Conservation (phyloP, 2,329 filamentous ascomycete genomes). For the Neurospora sp. region DNA sequence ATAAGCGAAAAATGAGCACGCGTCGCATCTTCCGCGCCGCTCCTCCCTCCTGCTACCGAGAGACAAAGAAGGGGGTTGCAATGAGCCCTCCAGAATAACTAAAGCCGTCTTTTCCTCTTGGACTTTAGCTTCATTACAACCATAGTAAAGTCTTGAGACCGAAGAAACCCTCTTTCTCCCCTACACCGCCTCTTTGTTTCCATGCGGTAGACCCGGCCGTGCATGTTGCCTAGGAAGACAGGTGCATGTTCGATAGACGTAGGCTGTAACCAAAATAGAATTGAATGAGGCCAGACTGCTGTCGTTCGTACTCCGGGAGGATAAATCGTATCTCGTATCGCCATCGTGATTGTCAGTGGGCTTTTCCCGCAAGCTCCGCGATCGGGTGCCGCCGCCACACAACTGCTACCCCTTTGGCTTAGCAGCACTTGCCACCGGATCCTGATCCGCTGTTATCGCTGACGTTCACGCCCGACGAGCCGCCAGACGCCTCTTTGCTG, state of each 20-base stretch:
- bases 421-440: slow-evolving; percentile 68
- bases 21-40: background rate
- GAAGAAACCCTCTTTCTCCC: background rate
- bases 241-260: background rate
- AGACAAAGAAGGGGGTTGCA: background rate
- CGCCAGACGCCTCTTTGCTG: slow-evolving; percentile 57
- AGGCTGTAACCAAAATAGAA: background rate
- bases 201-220: background rate
- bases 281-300: background rate
- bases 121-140: background rate
- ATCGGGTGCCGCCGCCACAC: background rate
- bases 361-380: background rate
- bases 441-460: slow-evolving; percentile 49
- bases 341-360: background rate
- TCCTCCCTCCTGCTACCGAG: background rate
- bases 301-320: background rate
- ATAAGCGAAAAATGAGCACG: background rate
- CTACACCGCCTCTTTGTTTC: background rate
- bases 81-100: background rate
- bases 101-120: background rate
- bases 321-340: background rate
- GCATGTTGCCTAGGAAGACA: background rate
- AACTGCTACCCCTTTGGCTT: slow-evolving; percentile 22
- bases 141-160: background rate
- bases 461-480: slow-evolving; percentile 56